Evolutionary conservation across 2,329 filamentous ascomycete species (phyloP).

Genomic region (Zalaria sp.): DNA sequence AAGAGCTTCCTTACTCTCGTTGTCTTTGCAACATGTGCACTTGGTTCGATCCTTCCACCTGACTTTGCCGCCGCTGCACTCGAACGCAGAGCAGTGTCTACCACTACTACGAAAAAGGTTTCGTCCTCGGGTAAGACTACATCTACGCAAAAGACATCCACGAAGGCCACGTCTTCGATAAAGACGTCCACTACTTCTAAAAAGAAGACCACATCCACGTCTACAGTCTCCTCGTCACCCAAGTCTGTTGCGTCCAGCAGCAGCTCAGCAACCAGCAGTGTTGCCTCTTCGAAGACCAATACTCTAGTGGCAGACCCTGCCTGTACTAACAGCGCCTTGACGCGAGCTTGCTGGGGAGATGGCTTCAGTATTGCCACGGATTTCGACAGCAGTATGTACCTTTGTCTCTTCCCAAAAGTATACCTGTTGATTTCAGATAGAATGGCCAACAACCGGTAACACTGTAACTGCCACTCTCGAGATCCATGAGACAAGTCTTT

Average conservation of each 20-base stretch:
- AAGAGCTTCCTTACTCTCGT: too few species aligned
- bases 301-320: not conserved
- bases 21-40: too few species aligned
- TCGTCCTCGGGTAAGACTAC: too few species aligned
- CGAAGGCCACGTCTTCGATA: too few species aligned
- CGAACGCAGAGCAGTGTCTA: too few species aligned
- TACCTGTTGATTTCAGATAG: not conserved
- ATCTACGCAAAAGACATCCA: too few species aligned
- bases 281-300: not conserved
- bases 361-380: slow-evolving; percentile 18
- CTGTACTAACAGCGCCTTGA: not conserved
- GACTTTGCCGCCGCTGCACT: too few species aligned
- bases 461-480: slow-evolving; percentile 25
- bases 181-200: too few species aligned
- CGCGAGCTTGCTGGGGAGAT: slow-evolving; percentile 14
- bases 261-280: too few species aligned
- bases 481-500: slow-evolving; percentile 28
- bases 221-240: not conserved
- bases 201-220: not conserved
- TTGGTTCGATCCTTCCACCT: too few species aligned
- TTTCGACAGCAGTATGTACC: slow-evolving; percentile 10
- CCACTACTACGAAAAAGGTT: too few species aligned
- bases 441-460: slow-evolving; percentile 17
- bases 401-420: too few species aligned
- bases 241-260: not conserved